Conservation (phyloP, 495 filamentous ascomycete genomes). For the Penicillium samsonianum region DNA sequence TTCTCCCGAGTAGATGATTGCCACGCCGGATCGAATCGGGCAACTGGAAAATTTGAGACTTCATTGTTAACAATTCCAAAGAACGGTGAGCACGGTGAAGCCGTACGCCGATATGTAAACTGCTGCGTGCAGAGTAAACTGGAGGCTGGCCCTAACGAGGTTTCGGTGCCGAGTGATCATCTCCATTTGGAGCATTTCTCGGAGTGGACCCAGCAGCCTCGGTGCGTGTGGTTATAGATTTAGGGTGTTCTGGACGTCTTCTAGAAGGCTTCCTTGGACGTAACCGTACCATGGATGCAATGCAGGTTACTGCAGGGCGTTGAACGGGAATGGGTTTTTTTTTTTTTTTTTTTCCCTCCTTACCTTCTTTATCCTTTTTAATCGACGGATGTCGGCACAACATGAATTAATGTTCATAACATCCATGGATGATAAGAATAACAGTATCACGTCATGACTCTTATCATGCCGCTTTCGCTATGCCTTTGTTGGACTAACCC, state of each 20-base stretch:
- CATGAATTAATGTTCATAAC: neutral
- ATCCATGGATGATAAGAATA: slow-evolving; percentile 26
- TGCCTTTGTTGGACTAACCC: slow-evolving; percentile 6
- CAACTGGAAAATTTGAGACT: slow-evolving; percentile 13
- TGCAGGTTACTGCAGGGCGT: slow-evolving; percentile 11
- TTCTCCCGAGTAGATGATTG: neutral
- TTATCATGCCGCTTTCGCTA: slow-evolving; percentile 31
- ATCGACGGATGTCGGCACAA: slow-evolving; percentile 19
- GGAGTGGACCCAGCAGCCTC: slow-evolving; percentile 10
- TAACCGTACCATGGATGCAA: slow-evolving; percentile 15
- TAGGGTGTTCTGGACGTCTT: slow-evolving; percentile 27
- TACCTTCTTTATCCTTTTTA: neutral
- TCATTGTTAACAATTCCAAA: slow-evolving; percentile 12
- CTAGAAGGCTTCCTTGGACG: slow-evolving; percentile 24
- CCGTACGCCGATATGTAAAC: neutral
- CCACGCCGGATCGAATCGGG: neutral
- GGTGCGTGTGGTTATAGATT: slow-evolving; percentile 20
- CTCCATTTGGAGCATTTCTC: slow-evolving; percentile 1
- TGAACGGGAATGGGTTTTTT: neutral
- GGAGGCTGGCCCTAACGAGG: slow-evolving; percentile 4
- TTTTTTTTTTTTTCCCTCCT: neutral
- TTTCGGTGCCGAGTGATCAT: slow-evolving; percentile 5
- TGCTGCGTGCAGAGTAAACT: slow-evolving; percentile 18
- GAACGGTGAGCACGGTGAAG: slow-evolving; percentile 13
- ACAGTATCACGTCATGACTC: slow-evolving; percentile 31